Percentiles rank a stretch among this genome's conserved stretches.
Evolutionary conservation across 208 protist genomes (phyloP).

Genomic region (Acanthamoeba healyi): DNA sequence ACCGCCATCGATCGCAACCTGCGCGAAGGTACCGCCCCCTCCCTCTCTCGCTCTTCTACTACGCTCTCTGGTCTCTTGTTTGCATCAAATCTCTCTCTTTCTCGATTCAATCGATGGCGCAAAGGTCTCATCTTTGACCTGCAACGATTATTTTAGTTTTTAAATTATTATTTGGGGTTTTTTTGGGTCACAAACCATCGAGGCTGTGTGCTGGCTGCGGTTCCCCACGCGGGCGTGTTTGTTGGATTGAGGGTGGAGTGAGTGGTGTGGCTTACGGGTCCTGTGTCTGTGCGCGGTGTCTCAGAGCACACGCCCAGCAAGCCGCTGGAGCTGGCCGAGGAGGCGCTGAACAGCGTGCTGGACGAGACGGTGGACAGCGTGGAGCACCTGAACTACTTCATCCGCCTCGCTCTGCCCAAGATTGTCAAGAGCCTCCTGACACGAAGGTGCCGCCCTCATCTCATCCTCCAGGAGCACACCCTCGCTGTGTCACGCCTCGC

Average conservation of each 20-base stretch:
- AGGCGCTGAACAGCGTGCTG: background rate
- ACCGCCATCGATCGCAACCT: slow-evolving; percentile 52
- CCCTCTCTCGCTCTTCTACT: no score
- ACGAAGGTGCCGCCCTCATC: background rate
- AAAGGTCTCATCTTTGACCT: no score
- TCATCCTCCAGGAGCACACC: background rate
- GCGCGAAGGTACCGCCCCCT: slow-evolving; percentile 49
- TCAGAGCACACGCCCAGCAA: slow-evolving; percentile 54
- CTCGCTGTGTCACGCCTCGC: no score
- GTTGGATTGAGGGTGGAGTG: no score
- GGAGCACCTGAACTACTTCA: slow-evolving; percentile 66
- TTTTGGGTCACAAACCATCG: no score
- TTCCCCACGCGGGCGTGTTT: no score
- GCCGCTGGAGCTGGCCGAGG: slow-evolving; percentile 60
- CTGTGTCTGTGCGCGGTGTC: background rate
- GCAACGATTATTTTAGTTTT: no score
- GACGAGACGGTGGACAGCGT: slow-evolving; percentile 14
- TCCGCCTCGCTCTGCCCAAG: slow-evolving; percentile 50
- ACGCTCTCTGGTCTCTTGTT: no score
- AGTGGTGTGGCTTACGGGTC: background rate
- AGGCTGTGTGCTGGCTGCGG: no score
- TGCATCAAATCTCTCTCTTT: background rate
- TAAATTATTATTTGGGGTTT: no score
- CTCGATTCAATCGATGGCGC: background rate
- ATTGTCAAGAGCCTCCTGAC: slow-evolving; percentile 51